phyloP scores from a whole-genome alignment of 805 yeast species.

The Myxozyma geophila region DNA sequence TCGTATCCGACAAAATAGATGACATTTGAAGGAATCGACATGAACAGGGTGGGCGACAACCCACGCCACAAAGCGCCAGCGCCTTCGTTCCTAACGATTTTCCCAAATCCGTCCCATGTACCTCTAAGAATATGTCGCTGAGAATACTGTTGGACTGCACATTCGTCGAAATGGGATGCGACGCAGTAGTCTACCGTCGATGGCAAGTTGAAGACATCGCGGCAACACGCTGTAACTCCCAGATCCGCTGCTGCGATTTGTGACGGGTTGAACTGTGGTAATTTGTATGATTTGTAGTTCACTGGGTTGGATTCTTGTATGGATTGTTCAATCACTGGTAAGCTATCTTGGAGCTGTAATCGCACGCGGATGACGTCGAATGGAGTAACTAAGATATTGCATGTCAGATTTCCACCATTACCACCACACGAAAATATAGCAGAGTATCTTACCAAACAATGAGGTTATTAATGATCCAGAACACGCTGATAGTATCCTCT shows the following conservation, averaged over 20 bases:
- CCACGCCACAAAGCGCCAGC: conserved; percentile 84
- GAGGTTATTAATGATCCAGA: conserved; percentile 51
- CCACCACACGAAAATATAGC: not conserved
- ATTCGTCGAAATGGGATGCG: conserved; percentile 44
- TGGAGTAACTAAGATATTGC: conserved; percentile 44
- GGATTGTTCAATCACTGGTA: conserved; percentile 55
- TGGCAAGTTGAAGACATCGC: conserved; percentile 49
- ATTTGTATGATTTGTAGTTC: conserved; percentile 16
- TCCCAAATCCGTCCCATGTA: conserved; percentile 72
- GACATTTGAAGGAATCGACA: conserved; percentile 92
- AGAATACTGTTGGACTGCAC: conserved; percentile 42
- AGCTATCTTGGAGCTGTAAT: conserved; percentile 47
- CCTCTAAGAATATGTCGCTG: conserved; percentile 56
- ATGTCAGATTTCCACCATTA: not conserved
- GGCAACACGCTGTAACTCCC: conserved; percentile 49
- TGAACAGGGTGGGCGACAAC: conserved; percentile 70
- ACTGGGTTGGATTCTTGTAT: conserved; percentile 69
- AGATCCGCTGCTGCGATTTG: conserved; percentile 40
- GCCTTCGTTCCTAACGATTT: conserved; percentile 77
- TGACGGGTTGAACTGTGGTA: conserved; percentile 10
- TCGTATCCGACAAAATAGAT: conserved; percentile 96
- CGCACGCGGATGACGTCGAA: conserved; percentile 52
- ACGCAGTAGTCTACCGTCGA: conserved; percentile 46
- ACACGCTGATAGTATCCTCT: conserved; percentile 49
- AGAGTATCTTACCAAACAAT: conserved; percentile 40